Evolutionary conservation across 2,329 filamentous ascomycete species (phyloP).

Genomic region (Teratosphaeria destructans): DNA sequence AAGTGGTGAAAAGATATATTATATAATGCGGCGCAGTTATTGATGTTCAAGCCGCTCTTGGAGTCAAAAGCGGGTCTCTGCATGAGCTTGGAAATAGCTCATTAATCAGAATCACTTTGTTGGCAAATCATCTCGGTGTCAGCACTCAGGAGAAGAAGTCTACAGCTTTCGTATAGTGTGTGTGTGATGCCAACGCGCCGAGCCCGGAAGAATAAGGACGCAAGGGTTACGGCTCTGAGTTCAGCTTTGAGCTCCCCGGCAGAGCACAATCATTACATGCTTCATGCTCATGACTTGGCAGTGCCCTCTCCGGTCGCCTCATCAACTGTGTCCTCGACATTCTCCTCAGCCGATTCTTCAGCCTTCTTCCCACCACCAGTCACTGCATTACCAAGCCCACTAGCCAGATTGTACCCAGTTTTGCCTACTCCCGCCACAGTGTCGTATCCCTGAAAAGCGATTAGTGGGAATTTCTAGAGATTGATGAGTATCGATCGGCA

Average conservation of each 20-base stretch:
- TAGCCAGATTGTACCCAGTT: constrained; percentile 4
- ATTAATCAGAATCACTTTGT: background rate
- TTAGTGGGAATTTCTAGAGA: background rate
- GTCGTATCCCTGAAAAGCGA: background rate
- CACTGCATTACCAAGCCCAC: constrained; percentile 3
- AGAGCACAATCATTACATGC: too few relatives aligned
- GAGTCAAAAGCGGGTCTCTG: background rate
- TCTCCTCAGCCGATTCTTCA: background rate
- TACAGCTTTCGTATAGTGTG: background rate
- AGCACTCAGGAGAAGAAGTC: background rate
- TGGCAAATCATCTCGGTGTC: too few relatives aligned
- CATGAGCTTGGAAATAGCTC: background rate
- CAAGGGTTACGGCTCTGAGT: too few relatives aligned
- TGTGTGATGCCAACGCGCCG: background rate
- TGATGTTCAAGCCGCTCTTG: background rate
- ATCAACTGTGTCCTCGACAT: background rate
- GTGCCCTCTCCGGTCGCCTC: background rate
- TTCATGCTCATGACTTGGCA: background rate
- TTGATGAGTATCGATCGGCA: background rate
- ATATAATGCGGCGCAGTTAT: background rate
- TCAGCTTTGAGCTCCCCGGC: too few relatives aligned
- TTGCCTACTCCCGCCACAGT: constrained; percentile 5
- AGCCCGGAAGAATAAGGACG: too few relatives aligned
- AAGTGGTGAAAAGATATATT: background rate
- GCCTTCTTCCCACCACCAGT: constrained; percentile 3